Evolutionary conservation across 768 basidiomycete species (phyloP), one percentile per base, ranked within the genome.

Genomic region (Lyophyllum shimeji): DNA sequence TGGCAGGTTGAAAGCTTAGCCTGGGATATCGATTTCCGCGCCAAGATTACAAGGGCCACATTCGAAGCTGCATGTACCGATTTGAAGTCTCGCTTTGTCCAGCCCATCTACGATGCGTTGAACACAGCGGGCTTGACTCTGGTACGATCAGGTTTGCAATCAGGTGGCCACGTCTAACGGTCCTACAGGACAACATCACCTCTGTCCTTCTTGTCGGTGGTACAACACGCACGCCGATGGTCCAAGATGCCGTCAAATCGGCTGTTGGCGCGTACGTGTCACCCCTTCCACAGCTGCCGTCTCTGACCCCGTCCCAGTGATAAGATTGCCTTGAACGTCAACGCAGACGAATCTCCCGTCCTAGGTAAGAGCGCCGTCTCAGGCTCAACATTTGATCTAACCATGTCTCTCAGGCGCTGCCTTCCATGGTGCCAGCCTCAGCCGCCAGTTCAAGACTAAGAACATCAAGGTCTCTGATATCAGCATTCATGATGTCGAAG

Each of bases 181-280:
- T n/a, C 42, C n/a, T 17, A n/a, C 55, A 92, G 90, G 77, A 82
- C 47, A 82, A 95, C 62, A 77, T 97, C 60, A 82, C 87, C 5
- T 95, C 94, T 0, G 87, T 98, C 46, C 93, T 98, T 63, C 77
- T 98, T n/a, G 87, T 90, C 27, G 97, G 97, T 31, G 97, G 97
- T 50, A 83, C 80, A 55, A 90, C 95, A 15, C 81, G 97, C 50
- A 90, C 89, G 5, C 97, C 97, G 0, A 90, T 98, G 85, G 83
- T 99, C 31, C 94, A 95, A 67, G 71, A 85, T 17, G 91, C 92
- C 8, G 77, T 99, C 54, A 86, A 83, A 64, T 76, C 78, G 4
- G 79, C 85, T 25, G 89, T 95, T 52, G 93, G 93, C 67, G 86
- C 89, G 83, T 88, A 69, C 58, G 89, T 80, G 25, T 46, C 7